phyloP scores from a whole-genome alignment of 1,139 yeast species.

The Debaryomyces sp. region DNA sequence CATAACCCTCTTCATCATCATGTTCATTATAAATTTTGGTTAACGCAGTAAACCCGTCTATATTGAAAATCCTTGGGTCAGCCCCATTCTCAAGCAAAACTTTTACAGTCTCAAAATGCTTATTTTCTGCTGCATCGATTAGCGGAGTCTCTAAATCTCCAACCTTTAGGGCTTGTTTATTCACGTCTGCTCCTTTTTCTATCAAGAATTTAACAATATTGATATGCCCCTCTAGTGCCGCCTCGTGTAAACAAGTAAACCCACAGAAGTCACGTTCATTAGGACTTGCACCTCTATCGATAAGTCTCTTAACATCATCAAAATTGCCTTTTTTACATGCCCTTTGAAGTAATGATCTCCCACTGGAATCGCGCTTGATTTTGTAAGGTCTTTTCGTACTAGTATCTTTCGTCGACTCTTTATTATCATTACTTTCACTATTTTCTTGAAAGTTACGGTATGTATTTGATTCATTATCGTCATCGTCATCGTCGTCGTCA shows the following conservation, averaged over 20 bases:
- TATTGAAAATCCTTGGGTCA: constrained; percentile 77
- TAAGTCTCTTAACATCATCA: constrained; percentile 58
- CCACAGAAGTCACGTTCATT: constrained; percentile 93
- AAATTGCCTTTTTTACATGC: constrained; percentile 81
- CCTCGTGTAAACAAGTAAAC: constrained; percentile 87
- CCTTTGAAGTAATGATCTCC: constrained; percentile 75
- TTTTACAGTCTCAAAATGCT: constrained; percentile 69
- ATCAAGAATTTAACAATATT: constrained; percentile 58
- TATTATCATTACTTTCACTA: constrained; percentile 13
- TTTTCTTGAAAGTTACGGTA: constrained; percentile 14
- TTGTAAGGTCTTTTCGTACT: constrained; percentile 40
- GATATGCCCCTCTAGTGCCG: constrained; percentile 78
- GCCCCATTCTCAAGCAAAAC: constrained; percentile 75
- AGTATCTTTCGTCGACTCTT: constrained; percentile 6
- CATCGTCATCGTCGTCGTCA: constrained; percentile 18
- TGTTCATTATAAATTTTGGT: constrained; percentile 44
- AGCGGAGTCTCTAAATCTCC: constrained; percentile 88
- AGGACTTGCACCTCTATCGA: constrained; percentile 70
- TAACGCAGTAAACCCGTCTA: constrained; percentile 79
- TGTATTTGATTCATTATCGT: constrained; percentile 12
- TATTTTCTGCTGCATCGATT: constrained; percentile 89
- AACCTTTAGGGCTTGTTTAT: constrained; percentile 73
- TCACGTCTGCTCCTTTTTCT: constrained; percentile 68
- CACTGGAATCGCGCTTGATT: constrained; percentile 77
- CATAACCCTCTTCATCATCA: constrained; percentile 46